Conservation (phyloP, 306 rosid species). For the Leucaena leucocephala region DNA sequence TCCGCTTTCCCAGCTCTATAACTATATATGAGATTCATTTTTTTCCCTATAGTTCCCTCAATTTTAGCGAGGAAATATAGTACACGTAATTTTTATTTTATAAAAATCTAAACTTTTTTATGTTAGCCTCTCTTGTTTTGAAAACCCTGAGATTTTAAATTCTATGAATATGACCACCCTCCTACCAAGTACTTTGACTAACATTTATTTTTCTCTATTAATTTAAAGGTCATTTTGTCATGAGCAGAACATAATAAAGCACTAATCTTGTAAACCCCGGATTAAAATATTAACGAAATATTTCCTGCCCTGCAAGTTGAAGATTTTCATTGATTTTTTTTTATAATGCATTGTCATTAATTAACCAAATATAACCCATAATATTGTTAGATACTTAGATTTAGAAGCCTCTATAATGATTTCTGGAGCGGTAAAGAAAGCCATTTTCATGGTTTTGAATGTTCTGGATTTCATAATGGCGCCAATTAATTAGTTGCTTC, state of each 20-base stretch:
- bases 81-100: background rate
- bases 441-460: background rate
- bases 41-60: background rate
- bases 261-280: background rate
- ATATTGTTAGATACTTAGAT: background rate
- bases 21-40: background rate
- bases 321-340: constrained; percentile 2
- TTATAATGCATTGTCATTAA: background rate
- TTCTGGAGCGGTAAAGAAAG: background rate
- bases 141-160: background rate
- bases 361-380: background rate
- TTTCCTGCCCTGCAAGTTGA: background rate
- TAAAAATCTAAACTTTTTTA: background rate
- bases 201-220: background rate
- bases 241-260: background rate
- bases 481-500: background rate
- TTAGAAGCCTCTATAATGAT: background rate
- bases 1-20: too few species aligned
- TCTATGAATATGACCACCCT: background rate
- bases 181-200: background rate
- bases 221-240: background rate
- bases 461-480: background rate
- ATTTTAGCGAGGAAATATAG: background rate
- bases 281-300: too few species aligned
- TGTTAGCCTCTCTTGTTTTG: background rate